Evolutionary conservation across 2,329 filamentous ascomycete species (phyloP), one percentile per base, ranked within the genome.

Genomic region (Torrubiella hemipterigena): DNA sequence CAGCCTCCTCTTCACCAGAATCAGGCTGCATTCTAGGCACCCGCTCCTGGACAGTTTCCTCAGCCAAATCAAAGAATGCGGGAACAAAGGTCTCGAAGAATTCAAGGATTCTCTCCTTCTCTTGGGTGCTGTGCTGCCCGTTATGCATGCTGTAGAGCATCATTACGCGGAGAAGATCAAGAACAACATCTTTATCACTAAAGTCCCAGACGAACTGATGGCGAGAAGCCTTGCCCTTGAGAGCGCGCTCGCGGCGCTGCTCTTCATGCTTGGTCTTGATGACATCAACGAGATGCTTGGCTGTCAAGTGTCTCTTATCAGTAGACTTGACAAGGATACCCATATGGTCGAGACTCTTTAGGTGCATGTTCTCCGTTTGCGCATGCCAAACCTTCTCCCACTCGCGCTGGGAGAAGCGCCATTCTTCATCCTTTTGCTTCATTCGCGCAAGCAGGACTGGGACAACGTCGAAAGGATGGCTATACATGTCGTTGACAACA

Each of bases 311-410:
- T 43, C 86, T 81, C 70, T 96, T 96, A 58, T 98, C 91, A 22
- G 72, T 77, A 40, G 78, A 74, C 59, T 91, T 93, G 47, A 85
- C 82, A 32, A 85, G 78, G 37, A 93, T 86, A 14, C 86, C 86
- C 70, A 96, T 93, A 49, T 98, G 91, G 49, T 98, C 91, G 31
- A 98, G 73, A 53, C 86, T 94, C 62, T 86, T 93, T 59, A 93
- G 83, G 57, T 95, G 93, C 63, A 93, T 89, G 47, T 81, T 79
- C 50, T 93, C 81, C 16, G 89, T 96, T 59, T 96, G 91, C 30
- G 85, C 79, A 40, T 91, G 85, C 91, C 91, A 98, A 7, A 98
- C 86, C 58, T 95, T 95, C 55, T 96, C 87, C 91, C 91, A 98
- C 52, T 98, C 93, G 19, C 91, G 84, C 65, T 83, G 87, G 6